phyloP scores from a whole-genome alignment of 1,284 basidiomycete species.

The Moesziomyces parantarcticus region DNA sequence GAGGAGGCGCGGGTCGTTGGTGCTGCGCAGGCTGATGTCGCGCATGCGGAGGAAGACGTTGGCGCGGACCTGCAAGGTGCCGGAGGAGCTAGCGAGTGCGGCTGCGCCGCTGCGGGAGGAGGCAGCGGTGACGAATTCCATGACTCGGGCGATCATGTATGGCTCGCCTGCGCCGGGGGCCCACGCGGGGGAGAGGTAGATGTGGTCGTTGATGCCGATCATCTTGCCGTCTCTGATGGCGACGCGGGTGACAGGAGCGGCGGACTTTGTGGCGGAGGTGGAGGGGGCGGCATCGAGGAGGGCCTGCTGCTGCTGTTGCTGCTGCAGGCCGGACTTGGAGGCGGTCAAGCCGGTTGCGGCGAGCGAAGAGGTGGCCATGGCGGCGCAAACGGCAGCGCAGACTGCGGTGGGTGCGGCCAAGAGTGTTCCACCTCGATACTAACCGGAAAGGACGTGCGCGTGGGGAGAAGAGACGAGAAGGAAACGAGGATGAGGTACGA shows the following conservation, averaged over 20 bases:
- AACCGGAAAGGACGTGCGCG: too few relatives aligned
- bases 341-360: conserved; percentile 49
- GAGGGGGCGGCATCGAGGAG: conserved; percentile 37
- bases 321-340: conserved; percentile 37
- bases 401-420: too few relatives aligned
- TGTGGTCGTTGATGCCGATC: conserved; percentile 76
- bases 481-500: too few relatives aligned
- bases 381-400: conserved; percentile 1
- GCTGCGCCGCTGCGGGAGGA: conserved; percentile 74
- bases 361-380: conserved; percentile 40
- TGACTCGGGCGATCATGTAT: conserved; percentile 92
- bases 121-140: conserved; percentile 89
- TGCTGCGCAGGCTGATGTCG: conserved; percentile 84
- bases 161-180: conserved; percentile 84
- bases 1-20: conserved; percentile 86
- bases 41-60: conserved; percentile 93
- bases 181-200: conserved; percentile 93
- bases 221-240: conserved; percentile 55
- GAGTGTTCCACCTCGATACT: too few relatives aligned
- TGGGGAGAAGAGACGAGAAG: too few relatives aligned
- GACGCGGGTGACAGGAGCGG: conserved; percentile 49
- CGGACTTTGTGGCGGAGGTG: conserved; percentile 32
- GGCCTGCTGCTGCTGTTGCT: conserved; percentile 48
- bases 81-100: conserved; percentile 73
- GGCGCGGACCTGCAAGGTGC: conserved; percentile 75